Conservation (phyloP, 352 stramenopile genomes). For the Phytopythium aichiense region DNA sequence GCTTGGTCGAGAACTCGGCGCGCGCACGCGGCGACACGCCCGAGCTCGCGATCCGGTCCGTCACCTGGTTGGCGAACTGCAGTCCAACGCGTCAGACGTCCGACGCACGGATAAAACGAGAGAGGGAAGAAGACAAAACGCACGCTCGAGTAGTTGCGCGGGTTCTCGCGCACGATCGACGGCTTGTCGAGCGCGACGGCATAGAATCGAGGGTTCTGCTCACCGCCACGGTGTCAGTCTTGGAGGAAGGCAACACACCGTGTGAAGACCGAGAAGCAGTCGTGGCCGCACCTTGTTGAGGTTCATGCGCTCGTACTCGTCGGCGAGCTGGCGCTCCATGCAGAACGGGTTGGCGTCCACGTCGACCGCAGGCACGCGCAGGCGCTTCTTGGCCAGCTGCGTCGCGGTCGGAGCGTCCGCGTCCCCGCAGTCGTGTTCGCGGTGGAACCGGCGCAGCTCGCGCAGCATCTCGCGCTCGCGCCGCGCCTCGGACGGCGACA, state of each 20-base stretch:
- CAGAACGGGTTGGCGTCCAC: conserved; percentile 71
- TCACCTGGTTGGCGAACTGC: conserved; percentile 66
- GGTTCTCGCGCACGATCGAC: conserved; percentile 43
- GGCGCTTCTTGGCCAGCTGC: conserved; percentile 57
- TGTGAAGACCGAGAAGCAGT: neutral
- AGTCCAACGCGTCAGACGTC: neutral
- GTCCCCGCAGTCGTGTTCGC: conserved; percentile 24
- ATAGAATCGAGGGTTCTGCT: conserved; percentile 73
- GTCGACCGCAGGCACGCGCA: conserved; percentile 53
- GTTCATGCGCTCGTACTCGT: conserved; percentile 66
- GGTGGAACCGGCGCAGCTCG: conserved; percentile 69
- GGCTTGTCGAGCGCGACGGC: conserved; percentile 44
- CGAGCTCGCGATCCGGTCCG: conserved; percentile 57
- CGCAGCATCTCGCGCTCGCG: conserved; percentile 67
- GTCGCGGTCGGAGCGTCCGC: conserved; percentile 34
- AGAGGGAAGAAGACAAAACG: neutral
- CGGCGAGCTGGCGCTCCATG: conserved; percentile 63
- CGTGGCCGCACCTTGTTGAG: conserved; percentile 62
- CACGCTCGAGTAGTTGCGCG: conserved; percentile 76
- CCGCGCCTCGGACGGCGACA: conserved; percentile 16
- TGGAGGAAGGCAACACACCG: neutral
- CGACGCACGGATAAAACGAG: neutral
- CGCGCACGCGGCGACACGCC: conserved; percentile 35
- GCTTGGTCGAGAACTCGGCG: conserved; percentile 46
- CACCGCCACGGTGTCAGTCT: neutral